Conservation (phyloP, 345 rosid species). For the Camelina hispida region DNA sequence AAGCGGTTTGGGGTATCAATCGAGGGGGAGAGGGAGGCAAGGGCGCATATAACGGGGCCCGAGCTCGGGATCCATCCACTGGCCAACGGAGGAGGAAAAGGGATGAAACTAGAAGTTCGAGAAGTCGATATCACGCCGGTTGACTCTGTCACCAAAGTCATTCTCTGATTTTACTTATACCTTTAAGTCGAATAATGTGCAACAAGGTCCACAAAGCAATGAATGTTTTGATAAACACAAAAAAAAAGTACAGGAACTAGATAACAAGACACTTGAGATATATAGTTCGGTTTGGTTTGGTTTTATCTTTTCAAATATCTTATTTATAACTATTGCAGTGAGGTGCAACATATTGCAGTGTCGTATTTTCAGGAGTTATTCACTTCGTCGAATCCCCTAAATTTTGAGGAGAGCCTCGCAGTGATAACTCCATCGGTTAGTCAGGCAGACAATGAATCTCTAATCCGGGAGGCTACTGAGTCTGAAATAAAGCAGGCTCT, state of each 20-base stretch:
- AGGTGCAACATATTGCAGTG: too few species aligned
- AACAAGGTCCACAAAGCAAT: constrained; percentile 6
- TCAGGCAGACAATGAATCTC: too few species aligned
- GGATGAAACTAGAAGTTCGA: constrained; percentile 52
- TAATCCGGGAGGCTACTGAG: too few species aligned
- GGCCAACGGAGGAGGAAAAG: constrained; percentile 73
- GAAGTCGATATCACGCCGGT: constrained; percentile 57
- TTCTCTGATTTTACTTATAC: constrained; percentile 42
- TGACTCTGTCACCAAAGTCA: constrained; percentile 48
- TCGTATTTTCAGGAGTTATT: too few species aligned
- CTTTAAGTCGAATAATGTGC: constrained; percentile 16
- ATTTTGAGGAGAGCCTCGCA: too few species aligned
- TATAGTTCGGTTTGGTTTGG: constrained; percentile 1
- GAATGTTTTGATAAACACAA: constrained; percentile 19
- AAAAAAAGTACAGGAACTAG: neutral
- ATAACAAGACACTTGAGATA: neutral
- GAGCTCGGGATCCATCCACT: constrained; percentile 64
- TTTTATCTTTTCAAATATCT: neutral
- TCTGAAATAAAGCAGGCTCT: too few species aligned
- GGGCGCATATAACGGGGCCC: constrained; percentile 59
- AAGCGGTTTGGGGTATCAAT: constrained; percentile 57
- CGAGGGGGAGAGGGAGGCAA: constrained; percentile 54
- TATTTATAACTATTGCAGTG: too few species aligned
- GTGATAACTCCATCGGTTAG: too few species aligned
- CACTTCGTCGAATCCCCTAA: too few species aligned